Base-by-base conservation (phyloP, 73 alveolate genomes). In the Diophrys appendiculata region DNA sequence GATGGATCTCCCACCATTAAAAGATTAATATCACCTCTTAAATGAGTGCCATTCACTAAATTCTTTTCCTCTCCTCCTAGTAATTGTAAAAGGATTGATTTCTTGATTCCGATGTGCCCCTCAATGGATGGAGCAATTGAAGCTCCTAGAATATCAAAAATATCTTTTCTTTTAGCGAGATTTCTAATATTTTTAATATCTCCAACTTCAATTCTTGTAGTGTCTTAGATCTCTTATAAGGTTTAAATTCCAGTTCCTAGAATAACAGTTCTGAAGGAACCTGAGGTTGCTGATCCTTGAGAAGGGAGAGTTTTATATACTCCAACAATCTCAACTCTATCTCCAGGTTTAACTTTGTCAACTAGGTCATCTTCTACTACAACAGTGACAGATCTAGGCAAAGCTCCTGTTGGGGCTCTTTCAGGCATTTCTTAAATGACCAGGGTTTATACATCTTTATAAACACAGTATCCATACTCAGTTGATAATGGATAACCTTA, bases 1-100 rank as follows among this genome's bases (percentile, higher is more conserved):
- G 99, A 95, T 0, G 99, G 99, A 81, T 98, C 99, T 14, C 99
- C 99, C 65, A 98, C 95, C 97, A 98, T 72, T 87, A 97, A 75
- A 68, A 98, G 87, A 76, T 98, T 97, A 72, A 98, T 96, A 89
- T 98, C 99, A 53, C 99, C 99, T 88, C 99, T 94, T 69, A 98
- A 87, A 81, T 97, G 99, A 27, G 99, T 96, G 64, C 99, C 99
- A 80, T 93, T 94, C 74, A 87, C 92, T 52, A 93, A 90, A 78
- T 83, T 88, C 85, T 85, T 85, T 81, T 95, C 99, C 30, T 83
- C 90, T 34, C 99, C 99, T 69, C 99, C 99, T 55, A 98, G 92
- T 74, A 96, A 84, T 83, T 96, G 98, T 55, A 98, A 89, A 70
- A 97, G 77, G 23, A 98, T 65, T 3, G 98, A 98, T 79, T 93